Evolutionary conservation across 257 asterid species (phyloP).

Genomic region (Lycium ferocissimum): DNA sequence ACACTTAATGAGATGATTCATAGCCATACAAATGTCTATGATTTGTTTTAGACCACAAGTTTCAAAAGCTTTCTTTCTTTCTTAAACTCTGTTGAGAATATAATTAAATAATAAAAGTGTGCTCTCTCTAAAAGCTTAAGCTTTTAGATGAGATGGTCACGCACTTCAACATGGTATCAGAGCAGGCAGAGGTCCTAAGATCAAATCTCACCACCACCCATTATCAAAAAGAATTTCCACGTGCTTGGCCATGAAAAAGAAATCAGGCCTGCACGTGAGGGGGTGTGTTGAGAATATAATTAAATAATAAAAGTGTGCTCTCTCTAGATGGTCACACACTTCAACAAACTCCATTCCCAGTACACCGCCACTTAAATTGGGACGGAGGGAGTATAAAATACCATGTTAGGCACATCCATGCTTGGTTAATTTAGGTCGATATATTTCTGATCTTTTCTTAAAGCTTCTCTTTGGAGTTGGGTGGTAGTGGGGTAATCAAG

Average conservation of each 20-base stretch:
- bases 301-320: too few species aligned
- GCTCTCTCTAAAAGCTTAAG: too few species aligned
- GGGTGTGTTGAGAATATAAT: too few species aligned
- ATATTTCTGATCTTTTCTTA: not conserved
- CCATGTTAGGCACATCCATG: not conserved
- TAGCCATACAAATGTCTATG: not conserved
- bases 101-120: too few species aligned
- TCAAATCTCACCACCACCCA: too few species aligned
- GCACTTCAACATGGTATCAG: too few species aligned
- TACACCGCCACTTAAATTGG: not conserved
- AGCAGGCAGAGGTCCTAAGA: too few species aligned
- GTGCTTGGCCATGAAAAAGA: too few species aligned
- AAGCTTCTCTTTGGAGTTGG: not conserved
- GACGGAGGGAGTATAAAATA: not conserved
- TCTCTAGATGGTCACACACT: too few species aligned
- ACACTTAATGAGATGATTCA: not conserved
- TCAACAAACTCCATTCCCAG: not conserved
- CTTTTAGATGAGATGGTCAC: too few species aligned
- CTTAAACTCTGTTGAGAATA: not conserved
- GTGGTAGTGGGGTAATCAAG: not conserved
- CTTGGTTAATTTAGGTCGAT: not conserved
- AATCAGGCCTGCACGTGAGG: too few species aligned
- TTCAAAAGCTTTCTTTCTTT: conserved; percentile 7
- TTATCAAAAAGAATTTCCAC: too few species aligned
- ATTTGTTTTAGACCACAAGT: not conserved